phyloP scores from a whole-genome alignment of 805 yeast genomes.

The Yamadazyma insecticola region DNA sequence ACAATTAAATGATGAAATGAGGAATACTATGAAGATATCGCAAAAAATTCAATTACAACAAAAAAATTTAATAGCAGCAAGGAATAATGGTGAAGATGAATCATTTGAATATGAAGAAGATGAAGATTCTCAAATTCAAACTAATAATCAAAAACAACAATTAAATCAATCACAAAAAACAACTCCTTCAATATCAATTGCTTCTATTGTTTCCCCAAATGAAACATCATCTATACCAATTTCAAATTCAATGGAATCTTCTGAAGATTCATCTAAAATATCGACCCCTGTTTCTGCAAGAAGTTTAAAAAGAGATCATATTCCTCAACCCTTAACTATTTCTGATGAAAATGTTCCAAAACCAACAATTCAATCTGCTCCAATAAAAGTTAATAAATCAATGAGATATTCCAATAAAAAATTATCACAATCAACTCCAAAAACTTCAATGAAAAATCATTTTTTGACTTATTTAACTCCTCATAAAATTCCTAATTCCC shows the following conservation, averaged over 20 bases:
- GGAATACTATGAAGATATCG: constrained; percentile 24
- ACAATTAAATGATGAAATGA: constrained; percentile 25
- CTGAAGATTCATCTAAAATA: not conserved
- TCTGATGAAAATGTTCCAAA: constrained; percentile 5
- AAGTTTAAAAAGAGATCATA: constrained; percentile 27
- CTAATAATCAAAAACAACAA: too few species aligned
- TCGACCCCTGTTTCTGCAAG: constrained; percentile 7
- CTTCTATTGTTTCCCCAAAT: constrained; percentile 1
- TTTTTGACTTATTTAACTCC: constrained; percentile 13
- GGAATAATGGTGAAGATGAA: constrained; percentile 7
- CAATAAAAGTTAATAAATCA: constrained; percentile 12
- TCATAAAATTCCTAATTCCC: constrained; percentile 12
- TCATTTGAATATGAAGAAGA: constrained; percentile 1
- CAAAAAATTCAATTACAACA: constrained; percentile 33
- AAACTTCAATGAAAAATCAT: constrained; percentile 3
- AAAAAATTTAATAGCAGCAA: constrained; percentile 24
- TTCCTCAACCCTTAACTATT: constrained; percentile 28
- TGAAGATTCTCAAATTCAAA: too few species aligned
- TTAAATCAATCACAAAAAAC: too few species aligned
- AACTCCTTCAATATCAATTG: not conserved
- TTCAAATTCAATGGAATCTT: too few species aligned
- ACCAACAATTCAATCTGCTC: constrained; percentile 32
- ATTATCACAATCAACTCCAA: constrained; percentile 9
- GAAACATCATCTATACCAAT: not conserved
- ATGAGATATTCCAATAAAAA: too few species aligned